A percentile compares a stretch with the other conserved stretches of the same genome.
Conservation (phyloP, 352 stramenopile species). For the Aphanomyces invadans region DNA sequence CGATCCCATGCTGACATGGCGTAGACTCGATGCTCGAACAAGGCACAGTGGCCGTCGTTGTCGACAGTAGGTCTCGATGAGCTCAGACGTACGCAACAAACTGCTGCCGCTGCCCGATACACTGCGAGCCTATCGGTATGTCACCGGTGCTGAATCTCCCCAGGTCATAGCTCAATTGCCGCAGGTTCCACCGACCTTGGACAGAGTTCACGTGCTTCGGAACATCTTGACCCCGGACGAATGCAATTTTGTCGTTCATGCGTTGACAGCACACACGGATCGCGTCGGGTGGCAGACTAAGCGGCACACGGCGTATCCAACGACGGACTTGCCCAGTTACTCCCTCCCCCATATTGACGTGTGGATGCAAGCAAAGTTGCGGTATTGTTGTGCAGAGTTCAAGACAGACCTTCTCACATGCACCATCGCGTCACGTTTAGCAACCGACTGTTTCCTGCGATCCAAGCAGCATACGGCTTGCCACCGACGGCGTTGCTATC, state of each 20-base stretch:
- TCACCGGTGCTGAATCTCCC: too few species aligned
- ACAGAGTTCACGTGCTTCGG: conserved; percentile 37
- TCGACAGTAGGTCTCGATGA: conserved; percentile 24
- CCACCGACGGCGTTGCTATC: conserved; percentile 37
- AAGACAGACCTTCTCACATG: too few species aligned
- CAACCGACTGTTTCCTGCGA: conserved; percentile 48
- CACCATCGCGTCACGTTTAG: too few species aligned
- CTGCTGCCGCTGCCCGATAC: conserved; percentile 40
- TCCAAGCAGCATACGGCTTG: conserved; percentile 42
- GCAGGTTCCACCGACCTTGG: conserved; percentile 38
- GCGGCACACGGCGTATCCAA: conserved; percentile 72
- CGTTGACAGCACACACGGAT: conserved; percentile 35
- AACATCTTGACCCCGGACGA: conserved; percentile 47
- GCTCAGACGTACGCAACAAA: conserved; percentile 35
- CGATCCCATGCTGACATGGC: background rate
- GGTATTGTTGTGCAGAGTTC: too few species aligned
- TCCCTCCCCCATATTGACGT: conserved; percentile 51
- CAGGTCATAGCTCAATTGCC: too few species aligned
- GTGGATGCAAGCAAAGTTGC: conserved; percentile 54
- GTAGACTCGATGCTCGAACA: too few species aligned
- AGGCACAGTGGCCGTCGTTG: too few species aligned
- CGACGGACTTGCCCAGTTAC: conserved; percentile 74
- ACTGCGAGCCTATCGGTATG: conserved; percentile 33
- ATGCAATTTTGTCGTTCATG: conserved; percentile 35
- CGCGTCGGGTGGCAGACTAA: conserved; percentile 63